Evolutionary conservation across 495 filamentous ascomycete genomes (phyloP).

Genomic region (Elaphomyces granulatus): DNA sequence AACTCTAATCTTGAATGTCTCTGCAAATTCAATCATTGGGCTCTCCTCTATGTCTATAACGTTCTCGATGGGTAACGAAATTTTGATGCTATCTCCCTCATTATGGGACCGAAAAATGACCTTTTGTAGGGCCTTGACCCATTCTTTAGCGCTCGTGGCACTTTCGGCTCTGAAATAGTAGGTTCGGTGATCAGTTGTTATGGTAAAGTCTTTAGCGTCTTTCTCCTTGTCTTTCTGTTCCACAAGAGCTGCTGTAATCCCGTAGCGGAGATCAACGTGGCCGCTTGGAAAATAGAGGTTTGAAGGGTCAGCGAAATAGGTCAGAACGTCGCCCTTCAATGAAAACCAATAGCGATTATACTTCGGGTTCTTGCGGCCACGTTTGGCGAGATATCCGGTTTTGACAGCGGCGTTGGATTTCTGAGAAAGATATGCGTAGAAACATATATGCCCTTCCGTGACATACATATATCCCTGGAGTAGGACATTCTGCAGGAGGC

Average conservation of each 20-base stretch:
- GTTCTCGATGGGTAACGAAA: slow-evolving; percentile 76
- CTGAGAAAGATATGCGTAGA: slow-evolving; percentile 91
- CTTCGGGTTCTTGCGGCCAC: slow-evolving; percentile 75
- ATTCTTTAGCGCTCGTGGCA: slow-evolving; percentile 78
- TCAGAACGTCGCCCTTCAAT: slow-evolving; percentile 86
- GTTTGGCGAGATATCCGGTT: slow-evolving; percentile 80
- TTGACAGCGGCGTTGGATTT: slow-evolving; percentile 70
- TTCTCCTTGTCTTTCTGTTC: slow-evolving; percentile 55
- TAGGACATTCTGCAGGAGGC: slow-evolving; percentile 81
- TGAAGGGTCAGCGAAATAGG: slow-evolving; percentile 76
- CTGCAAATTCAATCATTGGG: slow-evolving; percentile 79
- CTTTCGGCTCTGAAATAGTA: slow-evolving; percentile 90
- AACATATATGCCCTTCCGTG: slow-evolving; percentile 83
- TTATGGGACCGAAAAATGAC: slow-evolving; percentile 95
- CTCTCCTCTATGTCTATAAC: slow-evolving; percentile 88
- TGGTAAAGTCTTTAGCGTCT: slow-evolving; percentile 58
- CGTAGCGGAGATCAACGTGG: slow-evolving; percentile 85
- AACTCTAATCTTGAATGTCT: slow-evolving; percentile 87
- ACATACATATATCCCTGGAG: slow-evolving; percentile 97
- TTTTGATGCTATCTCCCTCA: slow-evolving; percentile 94
- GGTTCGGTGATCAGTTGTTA: slow-evolving; percentile 68
- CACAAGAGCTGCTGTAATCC: slow-evolving; percentile 62
- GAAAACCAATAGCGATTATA: slow-evolving; percentile 94
- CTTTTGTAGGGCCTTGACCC: slow-evolving; percentile 87
- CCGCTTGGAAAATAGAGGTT: slow-evolving; percentile 86